A percentile compares a stretch with the other conserved stretches of the same genome.
Conservation (phyloP, 345 rosid genomes). For the Camelina sativa region DNA sequence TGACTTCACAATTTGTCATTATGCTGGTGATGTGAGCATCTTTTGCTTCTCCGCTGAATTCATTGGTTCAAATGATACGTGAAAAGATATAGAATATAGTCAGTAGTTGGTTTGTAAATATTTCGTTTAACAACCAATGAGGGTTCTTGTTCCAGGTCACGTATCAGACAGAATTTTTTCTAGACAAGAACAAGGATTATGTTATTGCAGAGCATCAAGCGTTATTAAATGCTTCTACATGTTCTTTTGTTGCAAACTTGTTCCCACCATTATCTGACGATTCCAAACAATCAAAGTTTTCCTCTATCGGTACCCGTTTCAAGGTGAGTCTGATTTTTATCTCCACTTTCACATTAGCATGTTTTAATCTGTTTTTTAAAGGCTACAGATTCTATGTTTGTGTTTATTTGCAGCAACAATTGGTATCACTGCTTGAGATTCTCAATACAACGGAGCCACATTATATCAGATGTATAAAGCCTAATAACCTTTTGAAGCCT, state of each 20-base stretch:
- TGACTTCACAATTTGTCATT: constrained; percentile 97
- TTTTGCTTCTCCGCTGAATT: constrained; percentile 28
- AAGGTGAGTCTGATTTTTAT: constrained; percentile 60
- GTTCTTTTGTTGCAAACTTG: constrained; percentile 82
- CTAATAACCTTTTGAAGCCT: constrained; percentile 97
- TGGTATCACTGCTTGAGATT: constrained; percentile 88
- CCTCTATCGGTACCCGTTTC: constrained; percentile 99
- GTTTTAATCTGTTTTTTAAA: constrained; percentile 7
- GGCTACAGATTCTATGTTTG: constrained; percentile 28
- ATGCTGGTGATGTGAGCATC: constrained; percentile 95
- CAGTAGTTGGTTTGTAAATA: constrained; percentile 19
- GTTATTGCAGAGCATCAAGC: constrained; percentile 99
- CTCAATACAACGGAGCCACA: constrained; percentile 95
- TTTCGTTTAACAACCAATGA: constrained; percentile 26
- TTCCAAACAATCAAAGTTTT: constrained; percentile 90
- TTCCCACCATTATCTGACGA: constrained; percentile 83
- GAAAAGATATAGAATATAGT: constrained; percentile 28
- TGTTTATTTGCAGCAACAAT: constrained; percentile 80
- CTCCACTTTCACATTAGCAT: constrained; percentile 27
- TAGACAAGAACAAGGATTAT: constrained; percentile 99
- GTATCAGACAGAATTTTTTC: constrained; percentile 89
- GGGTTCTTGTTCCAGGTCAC: constrained; percentile 68
- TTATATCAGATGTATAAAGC: constrained; percentile 98
- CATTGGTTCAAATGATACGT: constrained; percentile 17
- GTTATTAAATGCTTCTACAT: constrained; percentile 81